phyloP scores from a whole-genome alignment of 164 flowering plant genomes.

The Chimonanthus praecox region DNA sequence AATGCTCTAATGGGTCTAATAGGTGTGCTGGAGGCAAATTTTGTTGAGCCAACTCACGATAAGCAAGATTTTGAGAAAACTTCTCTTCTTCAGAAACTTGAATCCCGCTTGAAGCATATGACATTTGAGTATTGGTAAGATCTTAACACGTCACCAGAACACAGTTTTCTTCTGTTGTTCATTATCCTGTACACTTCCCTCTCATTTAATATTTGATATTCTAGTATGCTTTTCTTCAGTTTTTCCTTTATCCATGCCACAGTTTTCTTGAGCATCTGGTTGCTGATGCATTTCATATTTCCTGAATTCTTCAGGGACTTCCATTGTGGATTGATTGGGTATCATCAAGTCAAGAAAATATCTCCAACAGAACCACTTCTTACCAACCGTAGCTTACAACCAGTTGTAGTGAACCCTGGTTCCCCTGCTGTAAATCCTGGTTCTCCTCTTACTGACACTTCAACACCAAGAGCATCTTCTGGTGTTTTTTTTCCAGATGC shows the following conservation, averaged over 20 bases:
- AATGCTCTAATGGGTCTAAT: conserved; percentile 6
- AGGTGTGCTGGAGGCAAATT: conserved; percentile 94
- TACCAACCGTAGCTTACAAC: conserved; percentile 13
- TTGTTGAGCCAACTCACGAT: conserved; percentile 83
- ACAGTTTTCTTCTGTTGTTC: background rate
- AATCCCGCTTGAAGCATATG: conserved; percentile 85
- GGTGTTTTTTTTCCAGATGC: conserved; percentile 8
- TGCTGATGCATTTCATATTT: conserved; percentile 1
- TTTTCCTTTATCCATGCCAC: background rate
- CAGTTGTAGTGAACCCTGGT: conserved; percentile 20
- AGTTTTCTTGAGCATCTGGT: background rate
- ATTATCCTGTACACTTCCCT: too few species aligned
- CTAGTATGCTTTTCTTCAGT: background rate
- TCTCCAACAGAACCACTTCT: conserved; percentile 11
- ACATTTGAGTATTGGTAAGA: conserved; percentile 84
- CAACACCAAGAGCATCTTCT: conserved; percentile 12
- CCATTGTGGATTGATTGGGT: conserved; percentile 62
- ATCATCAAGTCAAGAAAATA: conserved; percentile 23
- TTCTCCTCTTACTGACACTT: conserved; percentile 4
- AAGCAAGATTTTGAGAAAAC: conserved; percentile 98
- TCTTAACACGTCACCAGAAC: background rate
- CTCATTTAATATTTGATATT: background rate
- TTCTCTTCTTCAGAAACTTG: conserved; percentile 76
- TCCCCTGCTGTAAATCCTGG: conserved; percentile 14
- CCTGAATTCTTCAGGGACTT: conserved; percentile 41